phyloP scores from a whole-genome alignment of 768 basidiomycete species.

The Filobasidium floriforme region DNA sequence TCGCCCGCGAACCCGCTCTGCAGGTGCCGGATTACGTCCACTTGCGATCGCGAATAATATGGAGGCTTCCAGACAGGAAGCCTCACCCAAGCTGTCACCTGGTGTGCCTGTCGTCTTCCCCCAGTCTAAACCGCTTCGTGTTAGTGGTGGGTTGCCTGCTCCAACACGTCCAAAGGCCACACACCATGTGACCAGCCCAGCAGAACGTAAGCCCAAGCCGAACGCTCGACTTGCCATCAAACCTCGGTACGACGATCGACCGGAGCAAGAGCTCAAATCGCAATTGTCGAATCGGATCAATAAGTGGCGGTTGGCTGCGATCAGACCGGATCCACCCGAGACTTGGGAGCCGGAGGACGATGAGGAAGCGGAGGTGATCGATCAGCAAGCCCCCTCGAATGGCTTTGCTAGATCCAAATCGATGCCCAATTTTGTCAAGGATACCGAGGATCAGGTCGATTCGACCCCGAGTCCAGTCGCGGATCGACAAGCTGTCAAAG shows the following conservation, averaged over 20 bases:
- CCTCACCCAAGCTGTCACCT: not conserved
- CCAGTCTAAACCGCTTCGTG: not conserved
- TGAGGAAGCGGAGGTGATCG: constrained; percentile 6
- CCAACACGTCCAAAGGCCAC: not conserved
- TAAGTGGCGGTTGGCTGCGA: constrained; percentile 16
- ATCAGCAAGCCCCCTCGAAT: not conserved
- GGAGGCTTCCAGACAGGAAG: not conserved
- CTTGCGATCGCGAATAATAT: not conserved
- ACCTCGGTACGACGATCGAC: constrained; percentile 20
- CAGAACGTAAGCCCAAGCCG: not conserved
- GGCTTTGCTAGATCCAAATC: not conserved
- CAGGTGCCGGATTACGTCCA: not conserved
- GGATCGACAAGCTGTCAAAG: no score
- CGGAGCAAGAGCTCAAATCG: constrained; percentile 22
- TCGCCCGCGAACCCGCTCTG: not conserved
- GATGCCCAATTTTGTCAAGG: constrained; percentile 2
- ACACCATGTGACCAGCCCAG: not conserved
- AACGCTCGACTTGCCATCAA: constrained; percentile 15
- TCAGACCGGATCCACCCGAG: constrained; percentile 6
- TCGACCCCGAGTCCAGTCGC: not conserved
- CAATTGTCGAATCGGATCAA: constrained; percentile 17
- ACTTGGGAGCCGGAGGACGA: constrained; percentile 11
- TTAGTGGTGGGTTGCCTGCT: not conserved
- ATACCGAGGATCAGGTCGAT: constrained; percentile 2
- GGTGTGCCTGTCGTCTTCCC: not conserved